Base-by-base conservation (phyloP, 768 basidiomycete genomes). In the Suillus brevipes region DNA sequence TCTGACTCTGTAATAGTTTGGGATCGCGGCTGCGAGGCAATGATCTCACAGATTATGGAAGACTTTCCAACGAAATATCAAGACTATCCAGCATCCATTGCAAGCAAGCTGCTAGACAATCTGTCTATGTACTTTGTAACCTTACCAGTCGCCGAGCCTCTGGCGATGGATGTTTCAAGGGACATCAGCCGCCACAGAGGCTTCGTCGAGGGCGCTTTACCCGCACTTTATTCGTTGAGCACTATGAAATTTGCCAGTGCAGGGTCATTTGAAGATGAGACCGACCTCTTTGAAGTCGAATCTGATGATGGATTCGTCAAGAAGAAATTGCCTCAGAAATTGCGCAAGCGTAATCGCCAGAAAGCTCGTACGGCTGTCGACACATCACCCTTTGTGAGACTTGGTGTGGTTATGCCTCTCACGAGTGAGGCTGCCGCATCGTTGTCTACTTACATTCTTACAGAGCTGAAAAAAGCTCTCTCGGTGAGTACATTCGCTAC, bases 21-120 rank as follows among this genome's bases (percentile, higher is more conserved):
- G 57, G 63, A 69, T n/a, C 61, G 45, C 34, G 34, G 34, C 16
- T 60, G 53, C n/a, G 56, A 38, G 28, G 18, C 40, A 23, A n/a
- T 79, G 28, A 64, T 68, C 47, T 23, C 40, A 43, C 76, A 69
- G 71, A 76, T 83, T 36, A 20, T 81, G 20, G 66, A 73, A 18
- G 61, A 65, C 18, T 82, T 79, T 60, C 81, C 80, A 2, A 63
- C 58, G 0, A 68, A 68, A 49, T 65, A 72, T 8, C 66, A 67
- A 16, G 69, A 64, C 20, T 69, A 75, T 55, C 62, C 56, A 16
- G 10, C 53, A 4, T 78, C 79, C 5, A 63, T 25, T 34, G 63
- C 70, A 20, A 56, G 42, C 34, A 64, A 53, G 23, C 60, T 80
- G 34, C 66, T 80, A 45, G 66, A 49, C 12, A 63, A 65, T 25